phyloP scores from a whole-genome alignment of 2,329 filamentous ascomycete genomes.

The Metarhizium anisopliae region DNA sequence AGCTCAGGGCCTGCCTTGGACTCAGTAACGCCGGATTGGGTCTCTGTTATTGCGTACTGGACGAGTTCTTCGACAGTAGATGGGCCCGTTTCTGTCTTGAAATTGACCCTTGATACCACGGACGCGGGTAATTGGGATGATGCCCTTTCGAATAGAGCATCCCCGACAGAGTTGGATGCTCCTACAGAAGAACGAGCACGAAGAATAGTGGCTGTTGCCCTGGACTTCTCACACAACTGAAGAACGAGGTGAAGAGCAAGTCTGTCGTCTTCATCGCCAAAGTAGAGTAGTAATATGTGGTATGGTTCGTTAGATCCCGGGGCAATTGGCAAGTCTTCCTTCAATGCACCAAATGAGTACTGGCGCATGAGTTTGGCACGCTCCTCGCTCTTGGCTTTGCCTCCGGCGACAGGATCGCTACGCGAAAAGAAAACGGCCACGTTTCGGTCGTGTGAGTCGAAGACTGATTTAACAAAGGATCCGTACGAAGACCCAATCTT shows the following conservation, averaged over 20 bases:
- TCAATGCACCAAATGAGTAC: conserved; percentile 48
- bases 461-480: conserved; percentile 60
- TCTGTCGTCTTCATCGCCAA: conserved; percentile 75
- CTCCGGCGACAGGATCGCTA: conserved; percentile 35
- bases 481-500: conserved; percentile 48
- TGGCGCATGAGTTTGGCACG: conserved; percentile 36
- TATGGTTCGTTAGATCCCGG: conserved; percentile 62
- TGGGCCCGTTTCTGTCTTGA: conserved; percentile 9
- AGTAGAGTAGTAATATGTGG: conserved; percentile 80
- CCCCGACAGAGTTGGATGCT: conserved; percentile 1
- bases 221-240: conserved; percentile 70
- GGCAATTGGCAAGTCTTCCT: conserved; percentile 45
- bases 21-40: conserved; percentile 1
- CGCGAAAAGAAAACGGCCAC: conserved; percentile 74
- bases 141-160: conserved; percentile 9
- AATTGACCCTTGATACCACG: conserved; percentile 11
- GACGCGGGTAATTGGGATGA: conserved; percentile 6
- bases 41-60: conserved; percentile 9
- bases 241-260: conserved; percentile 72
- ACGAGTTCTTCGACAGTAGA: conserved; percentile 15
- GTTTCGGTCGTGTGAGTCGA: conserved; percentile 56
- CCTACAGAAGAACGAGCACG: conserved; percentile 16
- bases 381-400: conserved; percentile 18
- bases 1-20: conserved; percentile 10
- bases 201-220: conserved; percentile 69